Conservation (phyloP, 1,284 basidiomycete genomes). For the Stereum hirsutum region DNA sequence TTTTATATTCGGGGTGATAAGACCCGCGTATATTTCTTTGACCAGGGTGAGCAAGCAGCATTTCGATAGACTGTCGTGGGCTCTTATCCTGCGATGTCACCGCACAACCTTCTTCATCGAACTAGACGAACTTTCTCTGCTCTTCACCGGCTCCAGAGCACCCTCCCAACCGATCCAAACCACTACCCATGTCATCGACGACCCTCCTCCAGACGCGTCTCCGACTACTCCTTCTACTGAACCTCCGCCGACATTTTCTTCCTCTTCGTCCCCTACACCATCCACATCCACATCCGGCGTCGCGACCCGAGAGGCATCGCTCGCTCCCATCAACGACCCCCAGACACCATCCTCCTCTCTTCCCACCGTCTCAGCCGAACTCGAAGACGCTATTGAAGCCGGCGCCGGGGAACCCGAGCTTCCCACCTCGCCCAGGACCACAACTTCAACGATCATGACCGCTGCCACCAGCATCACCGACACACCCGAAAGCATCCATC, state of each 20-base stretch:
- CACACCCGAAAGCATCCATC: constrained; percentile 24
- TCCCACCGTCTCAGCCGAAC: background rate
- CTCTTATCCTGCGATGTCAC: background rate
- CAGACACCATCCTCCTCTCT: background rate
- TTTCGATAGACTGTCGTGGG: background rate
- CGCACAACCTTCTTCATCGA: background rate
- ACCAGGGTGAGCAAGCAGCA: constrained; percentile 46
- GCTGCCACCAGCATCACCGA: background rate
- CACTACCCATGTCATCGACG: constrained; percentile 23
- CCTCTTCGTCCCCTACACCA: constrained; percentile 3
- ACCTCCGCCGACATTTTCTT: background rate
- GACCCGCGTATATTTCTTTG: constrained; percentile 94
- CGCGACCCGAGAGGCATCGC: background rate
- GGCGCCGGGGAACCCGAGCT: too few species aligned
- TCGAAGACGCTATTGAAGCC: too few species aligned
- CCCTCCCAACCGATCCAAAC: constrained; percentile 20
- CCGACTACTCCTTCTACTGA: background rate
- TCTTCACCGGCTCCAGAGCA: constrained; percentile 63
- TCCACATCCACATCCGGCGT: background rate
- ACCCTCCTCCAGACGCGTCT: constrained; percentile 11
- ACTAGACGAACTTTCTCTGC: constrained; percentile 70
- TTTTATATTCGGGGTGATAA: constrained; percentile 95
- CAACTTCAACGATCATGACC: background rate
- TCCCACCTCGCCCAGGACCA: background rate
- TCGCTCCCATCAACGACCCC: background rate